Evolutionary conservation across 2,329 filamentous ascomycete genomes (phyloP).

Genomic region (Aureobasidium sp.): DNA sequence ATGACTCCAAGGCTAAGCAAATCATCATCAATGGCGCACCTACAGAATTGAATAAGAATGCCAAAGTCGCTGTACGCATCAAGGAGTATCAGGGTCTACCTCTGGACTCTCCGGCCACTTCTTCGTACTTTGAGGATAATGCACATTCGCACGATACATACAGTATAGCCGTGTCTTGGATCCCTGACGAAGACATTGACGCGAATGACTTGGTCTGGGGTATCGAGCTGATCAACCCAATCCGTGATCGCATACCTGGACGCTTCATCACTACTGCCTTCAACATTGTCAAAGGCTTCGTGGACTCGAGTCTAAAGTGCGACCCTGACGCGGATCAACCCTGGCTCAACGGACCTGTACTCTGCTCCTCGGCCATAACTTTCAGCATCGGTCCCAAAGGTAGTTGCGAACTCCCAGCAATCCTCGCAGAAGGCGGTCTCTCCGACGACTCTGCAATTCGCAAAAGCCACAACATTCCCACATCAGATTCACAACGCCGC

Average conservation of each 20-base stretch:
- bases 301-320: slow-evolving; percentile 83
- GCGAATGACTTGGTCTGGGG: slow-evolving; percentile 76
- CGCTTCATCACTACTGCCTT: slow-evolving; percentile 74
- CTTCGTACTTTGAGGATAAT: slow-evolving; percentile 70
- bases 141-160: slow-evolving; percentile 73
- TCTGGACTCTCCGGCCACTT: slow-evolving; percentile 52
- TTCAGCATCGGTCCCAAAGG: slow-evolving; percentile 17
- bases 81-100: slow-evolving; percentile 60
- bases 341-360: slow-evolving; percentile 70
- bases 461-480: slow-evolving; percentile 29
- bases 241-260: slow-evolving; percentile 74
- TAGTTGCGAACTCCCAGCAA: slow-evolving; percentile 24
- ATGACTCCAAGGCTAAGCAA: slow-evolving; percentile 57
- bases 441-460: slow-evolving; percentile 33
- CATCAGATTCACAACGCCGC: slow-evolving; percentile 36
- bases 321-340: slow-evolving; percentile 83
- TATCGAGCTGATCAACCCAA: slow-evolving; percentile 68
- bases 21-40: slow-evolving; percentile 65
- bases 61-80: slow-evolving; percentile 71
- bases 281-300: slow-evolving; percentile 77
- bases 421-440: slow-evolving; percentile 34
- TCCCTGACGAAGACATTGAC: slow-evolving; percentile 57
- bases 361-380: slow-evolving; percentile 10
- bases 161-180: slow-evolving; percentile 72
- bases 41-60: slow-evolving; percentile 56